Percentiles rank a stretch among this genome's conserved stretches.
These are phyloP conservation scores for Metrosideros polymorpha DNA, from an alignment of 441 rosid genomes.

Conservation along the genomic window DNA sequence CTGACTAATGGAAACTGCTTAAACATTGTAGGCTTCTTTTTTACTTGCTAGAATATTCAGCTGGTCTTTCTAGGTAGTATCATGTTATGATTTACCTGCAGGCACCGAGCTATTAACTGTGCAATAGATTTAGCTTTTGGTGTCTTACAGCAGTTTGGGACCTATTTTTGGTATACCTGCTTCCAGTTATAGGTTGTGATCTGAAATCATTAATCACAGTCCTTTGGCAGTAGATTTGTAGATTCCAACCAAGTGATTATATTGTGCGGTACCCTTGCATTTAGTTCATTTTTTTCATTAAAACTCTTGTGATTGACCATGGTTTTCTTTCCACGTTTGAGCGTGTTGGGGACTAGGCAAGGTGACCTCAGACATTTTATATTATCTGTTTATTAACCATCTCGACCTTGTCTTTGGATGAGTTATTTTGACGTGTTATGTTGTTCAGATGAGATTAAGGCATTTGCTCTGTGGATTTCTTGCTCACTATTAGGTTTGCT, in stretches of 20 bases:
- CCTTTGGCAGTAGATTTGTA: not conserved
- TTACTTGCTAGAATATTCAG: not conserved
- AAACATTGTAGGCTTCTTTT: not conserved
- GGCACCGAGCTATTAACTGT: not conserved
- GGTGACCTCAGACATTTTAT: not conserved
- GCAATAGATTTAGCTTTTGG: not conserved
- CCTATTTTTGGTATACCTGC: not conserved
- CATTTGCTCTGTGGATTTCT: not conserved
- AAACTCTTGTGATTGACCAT: not conserved
- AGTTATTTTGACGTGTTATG: not conserved
- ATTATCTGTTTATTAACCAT: not conserved
- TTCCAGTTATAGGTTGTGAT: not conserved
- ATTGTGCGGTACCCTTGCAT: not conserved
- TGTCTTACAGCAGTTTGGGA: not conserved
- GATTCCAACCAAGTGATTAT: not conserved
- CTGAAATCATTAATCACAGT: not conserved
- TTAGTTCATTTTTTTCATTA: not conserved
- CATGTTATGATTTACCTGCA: not conserved
- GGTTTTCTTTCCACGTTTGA: not conserved
- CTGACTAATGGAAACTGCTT: not conserved
- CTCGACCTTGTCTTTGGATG: not conserved
- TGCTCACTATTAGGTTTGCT: constrained; percentile 41
- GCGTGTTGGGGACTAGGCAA: not conserved
- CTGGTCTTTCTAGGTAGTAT: not conserved
- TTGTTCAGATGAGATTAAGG: not conserved